Evolutionary conservation across 257 asterid genomes (phyloP).

Genomic region (Galeopsis tetrahit): DNA sequence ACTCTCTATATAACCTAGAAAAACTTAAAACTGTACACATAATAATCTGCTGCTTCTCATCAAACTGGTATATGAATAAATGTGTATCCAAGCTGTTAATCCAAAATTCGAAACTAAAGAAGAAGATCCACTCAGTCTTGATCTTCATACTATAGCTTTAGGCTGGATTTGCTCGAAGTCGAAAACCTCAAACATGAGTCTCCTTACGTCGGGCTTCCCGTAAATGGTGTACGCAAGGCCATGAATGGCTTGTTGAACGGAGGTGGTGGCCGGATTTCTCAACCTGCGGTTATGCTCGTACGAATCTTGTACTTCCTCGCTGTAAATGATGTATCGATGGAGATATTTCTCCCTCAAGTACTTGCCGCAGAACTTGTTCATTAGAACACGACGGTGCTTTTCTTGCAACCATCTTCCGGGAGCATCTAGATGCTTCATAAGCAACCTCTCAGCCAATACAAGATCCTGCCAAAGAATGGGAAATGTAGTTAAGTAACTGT

Average conservation of each 20-base stretch:
- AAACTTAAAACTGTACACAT: slow-evolving; percentile 30
- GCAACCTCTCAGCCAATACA: slow-evolving; percentile 94
- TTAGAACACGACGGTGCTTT: slow-evolving; percentile 73
- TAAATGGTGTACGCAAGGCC: slow-evolving; percentile 86
- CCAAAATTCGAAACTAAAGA: slow-evolving; percentile 1
- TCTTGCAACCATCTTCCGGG: slow-evolving; percentile 95
- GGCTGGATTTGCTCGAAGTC: slow-evolving; percentile 97
- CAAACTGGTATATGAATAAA: slow-evolving; percentile 26
- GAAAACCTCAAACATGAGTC: slow-evolving; percentile 96
- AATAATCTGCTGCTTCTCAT: slow-evolving; percentile 5
- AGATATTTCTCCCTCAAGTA: slow-evolving; percentile 85
- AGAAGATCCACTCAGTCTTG: not conserved
- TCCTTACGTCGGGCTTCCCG: slow-evolving; percentile 94
- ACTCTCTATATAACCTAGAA: slow-evolving; percentile 16
- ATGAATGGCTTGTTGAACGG: slow-evolving; percentile 96
- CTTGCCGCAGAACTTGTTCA: slow-evolving; percentile 97
- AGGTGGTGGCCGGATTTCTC: slow-evolving; percentile 93
- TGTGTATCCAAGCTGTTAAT: not conserved
- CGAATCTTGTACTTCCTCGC: slow-evolving; percentile 84
- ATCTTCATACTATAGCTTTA: slow-evolving; percentile 48
- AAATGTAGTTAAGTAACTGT: not conserved
- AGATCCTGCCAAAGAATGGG: slow-evolving; percentile 61
- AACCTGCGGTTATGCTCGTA: slow-evolving; percentile 89
- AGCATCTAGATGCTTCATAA: slow-evolving; percentile 96
- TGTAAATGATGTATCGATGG: slow-evolving; percentile 78